These are phyloP conservation scores for Fragilariopsis cylindrus DNA, from an alignment of 108 stramenopile species.

Conservation along the genomic window DNA sequence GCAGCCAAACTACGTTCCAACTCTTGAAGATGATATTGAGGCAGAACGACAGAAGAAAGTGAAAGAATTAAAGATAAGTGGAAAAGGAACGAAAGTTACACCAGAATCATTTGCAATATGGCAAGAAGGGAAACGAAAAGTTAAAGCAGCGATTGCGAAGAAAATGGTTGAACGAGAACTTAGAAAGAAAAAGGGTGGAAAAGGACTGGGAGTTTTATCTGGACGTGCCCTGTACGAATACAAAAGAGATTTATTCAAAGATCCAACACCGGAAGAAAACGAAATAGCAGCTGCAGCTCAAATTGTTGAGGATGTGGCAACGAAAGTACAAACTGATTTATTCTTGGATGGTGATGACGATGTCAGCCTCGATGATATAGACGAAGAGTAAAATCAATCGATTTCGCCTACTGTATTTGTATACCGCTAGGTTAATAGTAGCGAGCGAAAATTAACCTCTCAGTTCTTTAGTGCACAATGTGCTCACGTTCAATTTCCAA, in stretches of 20 bases:
- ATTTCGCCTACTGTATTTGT: background rate
- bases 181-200: conserved; percentile 93
- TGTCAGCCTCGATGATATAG: conserved; percentile 79
- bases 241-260: conserved; percentile 80
- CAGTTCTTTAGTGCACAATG: too few species aligned
- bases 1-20: conserved; percentile 88
- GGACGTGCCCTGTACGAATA: conserved; percentile 87
- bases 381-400: conserved; percentile 51
- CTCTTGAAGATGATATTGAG: conserved; percentile 88
- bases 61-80: conserved; percentile 71
- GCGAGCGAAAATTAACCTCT: too few species aligned
- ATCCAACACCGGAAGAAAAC: conserved; percentile 21
- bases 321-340: conserved; percentile 70
- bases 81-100: conserved; percentile 82
- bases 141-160: conserved; percentile 62
- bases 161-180: conserved; percentile 84
- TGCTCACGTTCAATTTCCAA: too few species aligned
- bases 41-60: conserved; percentile 83
- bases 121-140: conserved; percentile 85
- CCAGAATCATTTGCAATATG: conserved; percentile 80
- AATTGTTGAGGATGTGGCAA: conserved; percentile 60
- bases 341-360: conserved; percentile 87
- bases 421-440: too few species aligned
- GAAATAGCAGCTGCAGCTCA: background rate
- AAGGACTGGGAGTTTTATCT: conserved; percentile 80